A percentile compares a stretch with the other conserved stretches of the same genome.
These are phyloP conservation scores for Mariannaea sp. DNA, from an alignment of 2,329 filamentous ascomycete species.

Conservation along the genomic window DNA sequence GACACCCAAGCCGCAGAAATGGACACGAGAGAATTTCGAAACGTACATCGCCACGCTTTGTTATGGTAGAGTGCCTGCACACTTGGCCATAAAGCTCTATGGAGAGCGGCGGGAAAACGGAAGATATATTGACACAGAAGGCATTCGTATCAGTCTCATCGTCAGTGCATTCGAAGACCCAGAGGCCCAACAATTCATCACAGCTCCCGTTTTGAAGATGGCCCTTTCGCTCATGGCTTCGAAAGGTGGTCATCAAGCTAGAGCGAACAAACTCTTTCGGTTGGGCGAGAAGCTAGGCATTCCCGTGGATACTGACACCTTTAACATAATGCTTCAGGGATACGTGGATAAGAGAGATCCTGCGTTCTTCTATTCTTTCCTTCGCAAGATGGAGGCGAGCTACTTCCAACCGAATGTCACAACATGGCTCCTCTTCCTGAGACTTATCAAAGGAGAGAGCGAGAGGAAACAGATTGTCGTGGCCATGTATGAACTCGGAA, in stretches of 20 bases:
- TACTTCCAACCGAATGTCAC: slow-evolving; percentile 48
- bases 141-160: slow-evolving; percentile 47
- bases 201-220: slow-evolving; percentile 48
- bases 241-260: slow-evolving; percentile 43
- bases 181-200: slow-evolving; percentile 42
- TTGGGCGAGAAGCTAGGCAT: slow-evolving; percentile 45
- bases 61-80: slow-evolving; percentile 43
- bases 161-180: slow-evolving; percentile 46
- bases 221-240: slow-evolving; percentile 50
- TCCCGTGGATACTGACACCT: slow-evolving; percentile 52
- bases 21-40: slow-evolving; percentile 50
- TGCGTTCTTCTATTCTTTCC: slow-evolving; percentile 47
- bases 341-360: slow-evolving; percentile 47
- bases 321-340: slow-evolving; percentile 53
- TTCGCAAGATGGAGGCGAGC: slow-evolving; percentile 48
- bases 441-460: slow-evolving; percentile 64
- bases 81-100: slow-evolving; percentile 45
- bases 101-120: slow-evolving; percentile 35
- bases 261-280: slow-evolving; percentile 44
- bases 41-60: slow-evolving; percentile 50
- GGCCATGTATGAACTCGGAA: slow-evolving; percentile 51
- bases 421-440: slow-evolving; percentile 56
- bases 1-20: slow-evolving; percentile 45
- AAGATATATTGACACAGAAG: slow-evolving; percentile 44
- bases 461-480: slow-evolving; percentile 52